A percentile compares a stretch with the other conserved stretches of the same genome.
These are phyloP conservation scores for Psilocybe cyanescens DNA, from an alignment of 768 basidiomycete species.

Conservation along the genomic window DNA sequence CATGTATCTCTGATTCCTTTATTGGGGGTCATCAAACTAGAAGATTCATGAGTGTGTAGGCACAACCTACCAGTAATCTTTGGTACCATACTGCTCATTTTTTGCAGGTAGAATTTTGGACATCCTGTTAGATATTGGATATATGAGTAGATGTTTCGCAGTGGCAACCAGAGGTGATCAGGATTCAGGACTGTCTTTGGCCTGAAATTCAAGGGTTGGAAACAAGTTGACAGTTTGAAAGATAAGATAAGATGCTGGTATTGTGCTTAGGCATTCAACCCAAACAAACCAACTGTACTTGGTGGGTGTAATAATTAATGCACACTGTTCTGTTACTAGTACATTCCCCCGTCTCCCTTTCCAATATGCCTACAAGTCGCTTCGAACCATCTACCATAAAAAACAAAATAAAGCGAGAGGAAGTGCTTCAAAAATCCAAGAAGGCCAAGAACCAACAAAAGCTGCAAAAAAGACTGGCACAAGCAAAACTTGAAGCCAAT, in stretches of 20 bases:
- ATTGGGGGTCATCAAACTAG: neutral
- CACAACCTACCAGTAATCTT: slow-evolving; percentile 64
- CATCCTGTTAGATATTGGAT: slow-evolving; percentile 20
- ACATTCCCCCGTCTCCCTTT: neutral
- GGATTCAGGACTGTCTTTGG: neutral
- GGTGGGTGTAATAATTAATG: neutral
- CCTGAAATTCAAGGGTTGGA: neutral
- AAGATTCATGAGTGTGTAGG: neutral
- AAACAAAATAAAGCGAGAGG: slow-evolving; percentile 89
- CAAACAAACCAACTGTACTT: slow-evolving; percentile 8
- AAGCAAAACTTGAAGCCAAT: slow-evolving; percentile 74
- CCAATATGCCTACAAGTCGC: slow-evolving; percentile 55
- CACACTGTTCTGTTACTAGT: neutral
- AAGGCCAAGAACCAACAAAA: slow-evolving; percentile 81
- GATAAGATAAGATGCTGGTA: slow-evolving; percentile 12
- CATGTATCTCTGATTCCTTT: slow-evolving; percentile 73
- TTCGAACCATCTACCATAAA: slow-evolving; percentile 73
- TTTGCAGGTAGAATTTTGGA: slow-evolving; percentile 49
- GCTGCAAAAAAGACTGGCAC: slow-evolving; percentile 77
- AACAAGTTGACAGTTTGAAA: slow-evolving; percentile 1
- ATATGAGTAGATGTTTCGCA: neutral
- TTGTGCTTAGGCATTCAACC: neutral
- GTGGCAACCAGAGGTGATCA: too few relatives aligned
- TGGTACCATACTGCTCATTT: slow-evolving; percentile 72
- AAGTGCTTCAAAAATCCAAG: slow-evolving; percentile 72